Evolutionary conservation across 2,329 filamentous ascomycete species (phyloP).

Genomic region (Colletotrichum sp.): DNA sequence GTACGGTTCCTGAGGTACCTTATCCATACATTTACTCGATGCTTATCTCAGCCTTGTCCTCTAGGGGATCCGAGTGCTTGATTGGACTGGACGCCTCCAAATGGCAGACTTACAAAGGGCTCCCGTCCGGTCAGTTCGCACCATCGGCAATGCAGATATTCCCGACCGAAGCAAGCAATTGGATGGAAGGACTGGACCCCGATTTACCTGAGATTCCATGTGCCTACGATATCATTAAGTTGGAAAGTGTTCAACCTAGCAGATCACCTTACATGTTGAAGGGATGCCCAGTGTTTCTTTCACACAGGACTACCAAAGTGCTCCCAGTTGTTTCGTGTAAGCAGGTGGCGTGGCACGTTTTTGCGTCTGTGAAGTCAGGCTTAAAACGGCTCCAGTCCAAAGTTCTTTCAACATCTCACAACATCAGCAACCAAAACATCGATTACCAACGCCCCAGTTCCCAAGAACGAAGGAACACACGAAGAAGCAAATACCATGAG

Average conservation of each 20-base stretch:
- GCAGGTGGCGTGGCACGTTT: neutral
- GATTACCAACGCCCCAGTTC: neutral
- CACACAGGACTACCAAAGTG: neutral
- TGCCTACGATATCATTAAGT: neutral
- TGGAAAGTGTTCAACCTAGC: neutral
- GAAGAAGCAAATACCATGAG: slow-evolving; percentile 47
- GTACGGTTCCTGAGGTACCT: neutral
- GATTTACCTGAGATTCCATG: neutral
- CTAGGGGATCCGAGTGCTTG: neutral
- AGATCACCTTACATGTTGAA: neutral
- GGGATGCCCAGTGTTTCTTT: neutral
- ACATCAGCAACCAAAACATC: neutral
- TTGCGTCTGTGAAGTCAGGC: neutral
- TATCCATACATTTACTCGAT: neutral
- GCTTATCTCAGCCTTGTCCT: neutral
- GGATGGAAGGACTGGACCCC: neutral
- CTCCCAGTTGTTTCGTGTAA: neutral
- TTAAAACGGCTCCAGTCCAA: neutral
- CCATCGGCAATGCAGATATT: neutral
- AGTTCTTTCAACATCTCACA: neutral
- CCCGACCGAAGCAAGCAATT: neutral
- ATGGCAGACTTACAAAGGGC: neutral
- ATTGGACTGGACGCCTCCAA: neutral
- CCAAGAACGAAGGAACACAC: neutral
- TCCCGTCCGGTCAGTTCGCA: neutral